A percentile compares a stretch with the other conserved stretches of the same genome.
Evolutionary conservation across 2,329 filamentous ascomycete genomes (phyloP).

Genomic region (Penicillium sp.): DNA sequence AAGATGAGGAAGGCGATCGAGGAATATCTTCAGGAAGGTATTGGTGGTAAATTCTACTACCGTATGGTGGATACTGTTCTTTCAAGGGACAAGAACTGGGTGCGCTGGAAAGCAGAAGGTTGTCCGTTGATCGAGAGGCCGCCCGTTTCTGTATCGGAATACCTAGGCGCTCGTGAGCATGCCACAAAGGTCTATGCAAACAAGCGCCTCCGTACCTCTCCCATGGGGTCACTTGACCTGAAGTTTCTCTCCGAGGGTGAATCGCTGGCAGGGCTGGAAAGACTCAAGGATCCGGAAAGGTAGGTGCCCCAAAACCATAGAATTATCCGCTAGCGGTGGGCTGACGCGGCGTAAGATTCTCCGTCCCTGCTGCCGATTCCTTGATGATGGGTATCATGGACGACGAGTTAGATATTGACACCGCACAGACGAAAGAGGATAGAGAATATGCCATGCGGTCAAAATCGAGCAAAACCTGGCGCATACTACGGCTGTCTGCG

Average conservation of each 20-base stretch:
- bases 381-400: slow-evolving; percentile 67
- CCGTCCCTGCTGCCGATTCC: slow-evolving; percentile 59
- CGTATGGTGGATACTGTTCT: slow-evolving; percentile 95
- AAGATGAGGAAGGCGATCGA: slow-evolving; percentile 71
- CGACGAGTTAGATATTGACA: slow-evolving; percentile 77
- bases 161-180: slow-evolving; percentile 58
- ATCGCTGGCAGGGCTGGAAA: slow-evolving; percentile 46
- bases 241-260: slow-evolving; percentile 66
- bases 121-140: slow-evolving; percentile 78
- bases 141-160: slow-evolving; percentile 59
- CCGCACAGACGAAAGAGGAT: slow-evolving; percentile 59
- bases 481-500: slow-evolving; percentile 71
- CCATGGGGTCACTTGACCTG: slow-evolving; percentile 65
- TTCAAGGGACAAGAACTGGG: slow-evolving; percentile 95
- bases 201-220: slow-evolving; percentile 59
- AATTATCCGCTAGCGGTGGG: too few species aligned
- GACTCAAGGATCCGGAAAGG: too few species aligned
- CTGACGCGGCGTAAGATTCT: too few species aligned
- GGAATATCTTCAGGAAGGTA: slow-evolving; percentile 68
- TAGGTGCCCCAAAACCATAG: too few species aligned
- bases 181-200: slow-evolving; percentile 59
- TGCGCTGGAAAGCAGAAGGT: slow-evolving; percentile 91
- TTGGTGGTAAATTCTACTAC: slow-evolving; percentile 85
- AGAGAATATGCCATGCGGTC: slow-evolving; percentile 54
- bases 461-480: slow-evolving; percentile 84